Percentiles rank a stretch among this genome's conserved stretches.
These are phyloP conservation scores for Hibiscus syriacus DNA, from an alignment of 345 rosid species.

Conservation along the genomic window DNA sequence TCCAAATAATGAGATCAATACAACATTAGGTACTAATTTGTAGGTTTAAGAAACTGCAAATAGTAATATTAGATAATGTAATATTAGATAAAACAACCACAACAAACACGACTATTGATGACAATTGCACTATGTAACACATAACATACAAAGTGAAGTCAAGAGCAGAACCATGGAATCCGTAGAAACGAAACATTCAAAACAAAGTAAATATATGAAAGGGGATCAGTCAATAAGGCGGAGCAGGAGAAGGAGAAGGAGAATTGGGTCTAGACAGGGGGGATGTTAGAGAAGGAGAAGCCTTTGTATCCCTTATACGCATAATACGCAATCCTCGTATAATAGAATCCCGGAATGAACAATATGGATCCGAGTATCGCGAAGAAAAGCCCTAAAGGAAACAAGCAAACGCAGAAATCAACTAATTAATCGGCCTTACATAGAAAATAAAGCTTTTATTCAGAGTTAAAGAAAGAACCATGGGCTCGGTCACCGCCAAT, in stretches of 20 bases:
- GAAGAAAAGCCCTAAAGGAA: constrained; percentile 73
- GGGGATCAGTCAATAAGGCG: constrained; percentile 21
- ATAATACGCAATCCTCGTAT: constrained; percentile 85
- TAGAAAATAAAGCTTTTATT: background rate
- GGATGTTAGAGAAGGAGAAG: constrained; percentile 89
- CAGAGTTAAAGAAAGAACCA: constrained; percentile 32
- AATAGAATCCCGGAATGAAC: constrained; percentile 92
- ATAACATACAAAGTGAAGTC: constrained; percentile 1
- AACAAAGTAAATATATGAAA: background rate
- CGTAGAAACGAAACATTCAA: background rate
- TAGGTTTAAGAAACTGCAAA: background rate
- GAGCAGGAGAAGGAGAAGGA: background rate
- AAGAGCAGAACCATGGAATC: background rate
- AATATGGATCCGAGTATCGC: constrained; percentile 68
- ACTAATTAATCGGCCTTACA: background rate
- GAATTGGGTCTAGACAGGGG: constrained; percentile 45
- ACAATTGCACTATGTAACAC: background rate
- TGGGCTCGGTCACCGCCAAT: constrained; percentile 90
- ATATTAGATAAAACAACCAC: too few species aligned
- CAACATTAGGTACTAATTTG: background rate
- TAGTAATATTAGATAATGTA: background rate
- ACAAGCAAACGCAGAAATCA: background rate
- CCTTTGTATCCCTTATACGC: constrained; percentile 97
- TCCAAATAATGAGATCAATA: too few species aligned
- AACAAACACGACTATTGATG: background rate